Evolutionary conservation across 805 yeast species (phyloP), one percentile per base, ranked within the genome.

Genomic region (Myxozyma lipomycoides): DNA sequence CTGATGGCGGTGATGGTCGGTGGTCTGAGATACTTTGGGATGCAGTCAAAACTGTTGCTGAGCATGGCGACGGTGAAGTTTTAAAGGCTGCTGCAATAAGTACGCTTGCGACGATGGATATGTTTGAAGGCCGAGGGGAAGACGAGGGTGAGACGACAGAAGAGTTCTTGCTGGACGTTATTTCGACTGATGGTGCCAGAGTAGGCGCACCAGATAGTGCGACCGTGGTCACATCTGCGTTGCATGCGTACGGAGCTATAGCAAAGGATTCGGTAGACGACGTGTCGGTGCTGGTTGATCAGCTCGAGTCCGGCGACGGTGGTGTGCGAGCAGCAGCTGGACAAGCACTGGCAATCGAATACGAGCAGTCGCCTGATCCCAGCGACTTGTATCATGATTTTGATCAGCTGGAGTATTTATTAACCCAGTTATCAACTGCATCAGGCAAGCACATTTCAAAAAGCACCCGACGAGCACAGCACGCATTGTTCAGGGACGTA

Each of bases 401-500:
- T 17, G 57, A 53, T 19, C 52, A 54, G 23, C 41, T 55, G 21
- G 28, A 47, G 7, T 39, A 55, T 28, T 42, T 21, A 7, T 46
- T 59, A 10, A 41, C 59, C 10, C 58, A 58, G 25, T 49, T 60
- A 24, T 50, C 63, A 21, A 60, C 60, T 18, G 46, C 46, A 41
- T 56, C 61, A 18, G 30, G 60, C 6, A 60, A 60, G 38, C 45
- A 52, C n/a, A 26, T 61, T 9, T 50, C 63, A 9, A 60, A 60
- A 36, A 42, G 58, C 5, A 48, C 57, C n/a, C 50, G 63, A 15
- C 40, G 50, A 18, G 52, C 34, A 4, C 63, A 55, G 42, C 62
- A 58, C 24, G 53, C 61, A 12, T 48, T 58, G 24, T 60, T 60
- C 36, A 56, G 63, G 3, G 63, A 60, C 40, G 52, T 60, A 10